A percentile compares a stretch with the other conserved stretches of the same genome.
Conservation (phyloP, 2,329 filamentous ascomycete genomes). For the Verticillium tricorpus region DNA sequence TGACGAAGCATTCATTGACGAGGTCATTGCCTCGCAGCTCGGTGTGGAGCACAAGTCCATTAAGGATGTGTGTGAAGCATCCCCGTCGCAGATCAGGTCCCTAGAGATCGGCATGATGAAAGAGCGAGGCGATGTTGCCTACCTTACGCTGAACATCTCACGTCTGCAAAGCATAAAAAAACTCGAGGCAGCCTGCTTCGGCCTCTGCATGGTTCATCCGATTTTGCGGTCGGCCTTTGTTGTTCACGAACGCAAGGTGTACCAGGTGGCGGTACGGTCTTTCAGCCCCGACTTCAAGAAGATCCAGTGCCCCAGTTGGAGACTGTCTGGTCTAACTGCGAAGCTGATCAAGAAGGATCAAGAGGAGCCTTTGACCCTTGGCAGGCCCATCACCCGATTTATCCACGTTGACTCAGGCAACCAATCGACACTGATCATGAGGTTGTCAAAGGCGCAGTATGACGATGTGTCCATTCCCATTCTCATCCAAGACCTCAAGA, state of each 20-base stretch:
- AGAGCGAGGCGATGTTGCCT: constrained; percentile 39
- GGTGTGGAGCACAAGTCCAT: constrained; percentile 36
- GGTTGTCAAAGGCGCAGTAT: constrained; percentile 45
- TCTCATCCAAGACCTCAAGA: constrained; percentile 43
- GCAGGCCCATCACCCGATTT: constrained; percentile 43
- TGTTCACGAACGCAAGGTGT: constrained; percentile 38
- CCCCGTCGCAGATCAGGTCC: constrained; percentile 40
- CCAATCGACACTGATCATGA: constrained; percentile 41
- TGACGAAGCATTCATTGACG: constrained; percentile 32
- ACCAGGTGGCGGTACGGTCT: constrained; percentile 41
- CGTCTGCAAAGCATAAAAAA: constrained; percentile 35
- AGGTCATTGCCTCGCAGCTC: constrained; percentile 36
- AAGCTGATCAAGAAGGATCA: constrained; percentile 41
- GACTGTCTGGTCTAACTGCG: constrained; percentile 31
- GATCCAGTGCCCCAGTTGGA: constrained; percentile 33
- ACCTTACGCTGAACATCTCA: constrained; percentile 43
- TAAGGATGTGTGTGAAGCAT: constrained; percentile 43
- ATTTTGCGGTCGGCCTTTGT: constrained; percentile 53
- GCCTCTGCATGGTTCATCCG: constrained; percentile 39
- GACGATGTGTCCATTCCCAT: constrained; percentile 40
- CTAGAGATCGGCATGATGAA: constrained; percentile 44
- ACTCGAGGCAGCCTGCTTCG: constrained; percentile 41
- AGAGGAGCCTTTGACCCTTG: constrained; percentile 30
- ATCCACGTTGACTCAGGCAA: constrained; percentile 43
- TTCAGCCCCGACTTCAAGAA: constrained; percentile 39